These are phyloP conservation scores for Funneliformis mosseae DNA, from an alignment of 192 early-diverging fungal genomes.

Conservation along the genomic window DNA sequence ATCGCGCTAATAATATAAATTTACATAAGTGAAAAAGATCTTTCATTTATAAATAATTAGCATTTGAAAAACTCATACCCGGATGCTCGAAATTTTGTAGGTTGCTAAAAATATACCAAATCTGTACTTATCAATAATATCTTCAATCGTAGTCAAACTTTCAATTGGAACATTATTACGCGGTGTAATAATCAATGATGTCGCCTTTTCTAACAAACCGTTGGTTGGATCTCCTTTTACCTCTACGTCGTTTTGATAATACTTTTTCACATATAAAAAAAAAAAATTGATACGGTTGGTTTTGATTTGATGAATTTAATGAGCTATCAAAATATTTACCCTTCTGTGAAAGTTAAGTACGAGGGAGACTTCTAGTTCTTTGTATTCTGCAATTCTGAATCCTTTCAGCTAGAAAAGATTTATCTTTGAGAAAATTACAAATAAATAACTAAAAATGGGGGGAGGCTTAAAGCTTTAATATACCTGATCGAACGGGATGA, in stretches of 20 bases:
- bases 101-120: background rate
- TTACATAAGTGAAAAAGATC: background rate
- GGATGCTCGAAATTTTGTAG: background rate
- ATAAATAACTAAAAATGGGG: background rate
- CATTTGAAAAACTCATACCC: background rate
- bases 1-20: background rate
- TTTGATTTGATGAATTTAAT: background rate
- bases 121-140: background rate
- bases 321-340: background rate
- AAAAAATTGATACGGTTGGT: background rate
- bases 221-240: conserved; percentile 24
- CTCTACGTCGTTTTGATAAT: conserved; percentile 1
- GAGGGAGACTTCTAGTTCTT: conserved; percentile 16
- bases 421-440: background rate
- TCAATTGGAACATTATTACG: no score
- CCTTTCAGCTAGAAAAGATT: conserved; percentile 10
- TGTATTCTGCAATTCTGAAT: conserved; percentile 21
- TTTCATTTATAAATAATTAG: no score
- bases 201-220: conserved; percentile 11
- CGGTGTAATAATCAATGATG: conserved; percentile 3
- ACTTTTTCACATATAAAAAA: background rate
- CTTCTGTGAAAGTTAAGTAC: conserved; percentile 2
- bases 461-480: background rate
- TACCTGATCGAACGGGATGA: conserved; percentile 2
- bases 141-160: background rate